Evolutionary conservation across 1,284 basidiomycete genomes (phyloP), one percentile per base, ranked within the genome.

Genomic region (Amylostereum areolatum): DNA sequence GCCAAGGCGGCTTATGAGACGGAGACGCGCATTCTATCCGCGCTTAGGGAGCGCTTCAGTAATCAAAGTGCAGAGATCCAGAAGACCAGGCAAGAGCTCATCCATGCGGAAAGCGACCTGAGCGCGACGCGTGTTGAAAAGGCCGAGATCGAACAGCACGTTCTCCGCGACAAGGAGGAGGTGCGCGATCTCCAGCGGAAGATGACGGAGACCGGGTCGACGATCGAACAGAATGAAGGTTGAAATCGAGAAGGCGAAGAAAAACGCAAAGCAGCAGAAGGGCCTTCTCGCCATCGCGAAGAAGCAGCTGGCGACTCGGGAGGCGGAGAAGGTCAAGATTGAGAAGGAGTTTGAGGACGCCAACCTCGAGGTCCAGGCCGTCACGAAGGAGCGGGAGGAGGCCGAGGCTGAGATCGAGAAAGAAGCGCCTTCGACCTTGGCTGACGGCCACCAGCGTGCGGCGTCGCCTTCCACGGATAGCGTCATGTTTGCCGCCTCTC

Each of bases 191-290:
- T 97, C 53, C 88, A 97, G 62, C 83, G 83, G 57, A 83, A 80
- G 59, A 88, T 96, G 82, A 72, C 83, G 27, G 92, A 95, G 62
- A 78, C 85, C 12, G 83, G 86, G 28, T 78, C 83, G 51, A 83
- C 94, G 66, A 86, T 85, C 40, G 81, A 86, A 42, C 66, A 70
- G n/a, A 6, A 66, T 89, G 49, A 94, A 89, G 68, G 74, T 70
- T 7, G 83, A 89, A 55, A 71, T 94, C 39, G 97, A 98, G 66
- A 95, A 92, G 71, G 66, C 83, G 43, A 93, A 85, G 72, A 97
- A 94, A 69, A 94, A 98, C 45, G 91, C 90, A 0, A 87, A 97
- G 63, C 92, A 97, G 65, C 94, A 98, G 68, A 97, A 94, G 67
- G 97, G 96, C 10, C 74, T 97, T 50, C 77, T 95, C 11, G 93